Evolutionary conservation across 2,329 filamentous ascomycete species (phyloP).

Genomic region (Aureobasidium vineae): DNA sequence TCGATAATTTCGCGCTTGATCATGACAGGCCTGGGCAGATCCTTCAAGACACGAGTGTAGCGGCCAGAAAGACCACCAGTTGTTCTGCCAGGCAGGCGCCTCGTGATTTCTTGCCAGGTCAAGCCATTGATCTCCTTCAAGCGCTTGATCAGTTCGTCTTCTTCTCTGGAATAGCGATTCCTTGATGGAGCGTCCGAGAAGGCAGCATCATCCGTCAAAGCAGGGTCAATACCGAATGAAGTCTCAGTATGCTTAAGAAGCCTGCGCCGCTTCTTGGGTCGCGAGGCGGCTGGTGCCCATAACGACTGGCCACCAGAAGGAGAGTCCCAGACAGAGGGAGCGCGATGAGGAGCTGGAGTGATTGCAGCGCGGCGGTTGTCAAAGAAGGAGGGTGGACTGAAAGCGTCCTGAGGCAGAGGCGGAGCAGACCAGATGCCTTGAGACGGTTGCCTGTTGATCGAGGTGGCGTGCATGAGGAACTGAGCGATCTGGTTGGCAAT

Average conservation of each 20-base stretch:
- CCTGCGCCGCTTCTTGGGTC: constrained; percentile 15
- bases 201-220: neutral
- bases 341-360: neutral
- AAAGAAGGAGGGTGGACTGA: constrained; percentile 12
- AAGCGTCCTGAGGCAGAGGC: constrained; percentile 17
- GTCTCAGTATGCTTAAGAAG: constrained; percentile 12
- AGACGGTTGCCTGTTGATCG: constrained; percentile 20
- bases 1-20: constrained; percentile 34
- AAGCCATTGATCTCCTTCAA: constrained; percentile 44
- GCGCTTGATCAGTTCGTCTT: constrained; percentile 40
- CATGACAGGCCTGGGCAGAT: constrained; percentile 20
- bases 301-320: constrained; percentile 30
- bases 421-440: constrained; percentile 17
- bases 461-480: constrained; percentile 31
- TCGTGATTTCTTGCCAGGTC: constrained; percentile 41
- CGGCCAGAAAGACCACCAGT: constrained; percentile 34
- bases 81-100: constrained; percentile 39
- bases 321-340: constrained; percentile 26
- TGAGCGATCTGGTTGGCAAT: constrained; percentile 40
- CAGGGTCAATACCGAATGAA: constrained; percentile 1
- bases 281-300: constrained; percentile 28
- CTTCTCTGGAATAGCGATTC: constrained; percentile 33
- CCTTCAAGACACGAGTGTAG: constrained; percentile 30
- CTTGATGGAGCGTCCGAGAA: neutral
- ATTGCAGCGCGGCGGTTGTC: neutral